A percentile compares a stretch with the other conserved stretches of the same genome.
These are phyloP conservation scores for Amylocarpus encephaloides DNA, from an alignment of 2,329 filamentous ascomycete species.

Conservation along the genomic window DNA sequence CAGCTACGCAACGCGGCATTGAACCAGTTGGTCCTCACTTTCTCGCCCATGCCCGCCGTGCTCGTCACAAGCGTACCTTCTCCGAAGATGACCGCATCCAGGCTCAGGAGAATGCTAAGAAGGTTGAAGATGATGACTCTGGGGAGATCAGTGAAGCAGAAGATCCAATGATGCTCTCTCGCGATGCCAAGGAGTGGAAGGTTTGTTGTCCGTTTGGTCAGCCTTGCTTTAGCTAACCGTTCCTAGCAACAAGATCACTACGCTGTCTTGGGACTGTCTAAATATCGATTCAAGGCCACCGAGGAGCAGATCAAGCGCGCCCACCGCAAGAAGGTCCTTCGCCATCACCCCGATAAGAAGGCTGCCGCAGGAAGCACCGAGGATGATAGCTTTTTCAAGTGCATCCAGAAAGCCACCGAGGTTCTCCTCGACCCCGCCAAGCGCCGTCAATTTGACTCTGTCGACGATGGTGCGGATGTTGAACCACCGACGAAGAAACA, in stretches of 20 bases:
- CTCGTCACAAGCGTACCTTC: conserved; percentile 95
- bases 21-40: conserved; percentile 97
- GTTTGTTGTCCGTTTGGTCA: conserved; percentile 40
- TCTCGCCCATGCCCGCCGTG: conserved; percentile 91
- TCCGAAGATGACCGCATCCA: conserved; percentile 97
- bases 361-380: conserved; percentile 80
- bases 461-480: conserved; percentile 88
- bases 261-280: conserved; percentile 85
- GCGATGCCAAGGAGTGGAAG: conserved; percentile 99
- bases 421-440: conserved; percentile 86
- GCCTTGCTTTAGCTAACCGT: conserved; percentile 12
- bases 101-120: conserved; percentile 90
- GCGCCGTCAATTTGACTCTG: conserved; percentile 92
- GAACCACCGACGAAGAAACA: conserved; percentile 92
- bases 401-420: conserved; percentile 97
- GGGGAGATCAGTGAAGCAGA: conserved; percentile 91
- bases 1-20: conserved; percentile 76
- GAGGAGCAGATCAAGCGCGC: conserved; percentile 99
- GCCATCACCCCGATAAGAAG: conserved; percentile 98
- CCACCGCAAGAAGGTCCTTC: conserved; percentile 98
- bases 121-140: conserved; percentile 83
- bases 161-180: conserved; percentile 83
- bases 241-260: conserved; percentile 89
- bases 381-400: conserved; percentile 99
- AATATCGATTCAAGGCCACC: conserved; percentile 86